These are phyloP conservation scores for Dactylellina drechsleri DNA, from an alignment of 2,329 filamentous ascomycete species.

Conservation along the genomic window DNA sequence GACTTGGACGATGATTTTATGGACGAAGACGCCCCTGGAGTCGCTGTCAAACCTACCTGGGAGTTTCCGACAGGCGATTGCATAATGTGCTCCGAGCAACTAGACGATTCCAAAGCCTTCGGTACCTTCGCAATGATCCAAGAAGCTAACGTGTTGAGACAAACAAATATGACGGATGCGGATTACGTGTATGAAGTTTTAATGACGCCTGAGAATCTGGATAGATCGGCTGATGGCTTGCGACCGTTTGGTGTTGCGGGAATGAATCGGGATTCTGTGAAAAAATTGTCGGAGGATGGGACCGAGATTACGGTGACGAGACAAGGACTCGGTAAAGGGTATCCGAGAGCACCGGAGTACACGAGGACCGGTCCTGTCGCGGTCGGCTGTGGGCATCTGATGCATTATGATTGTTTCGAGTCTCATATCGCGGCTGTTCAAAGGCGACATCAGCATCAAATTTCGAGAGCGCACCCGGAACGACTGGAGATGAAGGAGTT, in stretches of 20 bases:
- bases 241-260: conserved; percentile 91
- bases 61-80: conserved; percentile 93
- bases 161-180: conserved; percentile 82
- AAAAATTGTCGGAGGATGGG: conserved; percentile 79
- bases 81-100: conserved; percentile 96
- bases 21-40: conserved; percentile 70
- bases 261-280: conserved; percentile 81
- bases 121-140: conserved; percentile 92
- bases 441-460: conserved; percentile 87
- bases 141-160: conserved; percentile 84
- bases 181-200: conserved; percentile 86
- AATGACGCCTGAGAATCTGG: conserved; percentile 80
- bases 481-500: conserved; percentile 81
- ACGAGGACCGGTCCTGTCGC: conserved; percentile 75
- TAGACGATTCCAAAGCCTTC: conserved; percentile 85
- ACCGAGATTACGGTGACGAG: conserved; percentile 77
- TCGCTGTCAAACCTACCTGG: conserved; percentile 78
- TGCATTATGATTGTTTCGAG: conserved; percentile 97
- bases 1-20: conserved; percentile 83
- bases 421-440: conserved; percentile 85
- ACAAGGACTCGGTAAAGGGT: conserved; percentile 88
- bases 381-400: conserved; percentile 94
- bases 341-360: conserved; percentile 67
- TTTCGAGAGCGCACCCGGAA: conserved; percentile 93
- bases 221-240: conserved; percentile 81